Evolutionary conservation across 2,329 filamentous ascomycete genomes (phyloP), one percentile per base, ranked within the genome.

Genomic region (Macrophomina tecta): DNA sequence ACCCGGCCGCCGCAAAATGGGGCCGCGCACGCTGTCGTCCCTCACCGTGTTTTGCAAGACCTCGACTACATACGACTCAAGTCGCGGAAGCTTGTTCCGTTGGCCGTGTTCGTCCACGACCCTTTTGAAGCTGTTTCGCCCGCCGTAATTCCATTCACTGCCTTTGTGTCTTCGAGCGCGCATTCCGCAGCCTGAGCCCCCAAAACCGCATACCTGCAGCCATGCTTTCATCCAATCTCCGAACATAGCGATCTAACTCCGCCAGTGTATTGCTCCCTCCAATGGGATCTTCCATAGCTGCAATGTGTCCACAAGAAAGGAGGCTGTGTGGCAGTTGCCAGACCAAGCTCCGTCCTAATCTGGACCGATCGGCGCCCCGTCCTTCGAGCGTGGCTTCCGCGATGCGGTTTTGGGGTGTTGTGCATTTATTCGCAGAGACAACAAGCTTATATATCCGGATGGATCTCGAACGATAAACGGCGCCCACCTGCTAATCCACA

Each of bases 241-340:
- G 58, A 62, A 45, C 45, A 36, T 40, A 62, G 58, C 58, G 58
- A 62, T 62, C 42, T 49, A 62, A 62, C 58, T 36, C 58, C 58
- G 58, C 32, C 58, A 28, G 8, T 36, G 32, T 62, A 62, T 62
- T 62, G 58, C 32, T 12, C 34, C 12, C 58, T 18, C 45, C 6
- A 30, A 61, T 49, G 49, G 32, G 58, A 45, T 23, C 42, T 28
- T 32, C 40, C 16, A 34, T 14, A 16, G 16, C 14, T 34, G 32
- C 30, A 51, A 62, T 62, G n/a, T 49, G 16, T 49, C 32, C 58
- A 28, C 42, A 62, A 30, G 45, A 48, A 61, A 48, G 42, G 42
- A 49, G 56, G 45, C 42, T 8, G 30, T 40, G 52, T 5, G 16
- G 6, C 32, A 38, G 2, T 18, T 55, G 45, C n/a, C 28, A 18